Conservation (phyloP, 345 rosid species). For the Eucalyptus cloeziana region DNA sequence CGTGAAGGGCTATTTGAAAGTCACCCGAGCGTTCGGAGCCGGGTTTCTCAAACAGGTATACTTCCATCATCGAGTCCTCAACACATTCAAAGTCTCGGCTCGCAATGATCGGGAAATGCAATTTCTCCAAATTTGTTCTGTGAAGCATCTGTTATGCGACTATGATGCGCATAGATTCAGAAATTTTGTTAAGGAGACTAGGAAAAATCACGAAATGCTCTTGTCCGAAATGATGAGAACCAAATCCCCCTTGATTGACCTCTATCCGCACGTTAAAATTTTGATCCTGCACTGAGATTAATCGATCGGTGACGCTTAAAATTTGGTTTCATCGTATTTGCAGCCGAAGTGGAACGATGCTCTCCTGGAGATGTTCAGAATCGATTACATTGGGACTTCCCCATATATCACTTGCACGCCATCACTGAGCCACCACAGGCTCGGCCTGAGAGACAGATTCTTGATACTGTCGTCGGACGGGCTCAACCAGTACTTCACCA, state of each 20-base stretch:
- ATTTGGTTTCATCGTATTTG: background rate
- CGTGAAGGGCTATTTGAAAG: conserved; percentile 88
- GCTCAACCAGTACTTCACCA: conserved; percentile 75
- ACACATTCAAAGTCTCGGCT: background rate
- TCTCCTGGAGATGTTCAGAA: conserved; percentile 70
- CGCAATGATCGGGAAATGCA: background rate
- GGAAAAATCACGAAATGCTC: background rate
- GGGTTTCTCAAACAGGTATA: conserved; percentile 91
- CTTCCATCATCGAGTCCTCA: background rate
- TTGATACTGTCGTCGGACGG: conserved; percentile 86
- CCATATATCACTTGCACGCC: conserved; percentile 80
- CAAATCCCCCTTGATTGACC: background rate
- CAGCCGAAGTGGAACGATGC: conserved; percentile 93
- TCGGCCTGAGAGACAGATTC: conserved; percentile 59
- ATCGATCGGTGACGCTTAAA: background rate
- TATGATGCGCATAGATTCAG: background rate
- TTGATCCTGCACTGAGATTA: background rate
- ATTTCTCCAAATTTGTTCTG: background rate
- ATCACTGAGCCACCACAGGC: conserved; percentile 62
- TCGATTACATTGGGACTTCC: conserved; percentile 62
- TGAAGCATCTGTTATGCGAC: background rate
- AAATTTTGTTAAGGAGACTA: background rate
- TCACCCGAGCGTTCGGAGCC: conserved; percentile 92
- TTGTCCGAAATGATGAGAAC: background rate
- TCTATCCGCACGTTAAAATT: background rate